Evolutionary conservation across 148 eudicot species (phyloP).

Genomic region (Selenicereus undatus): DNA sequence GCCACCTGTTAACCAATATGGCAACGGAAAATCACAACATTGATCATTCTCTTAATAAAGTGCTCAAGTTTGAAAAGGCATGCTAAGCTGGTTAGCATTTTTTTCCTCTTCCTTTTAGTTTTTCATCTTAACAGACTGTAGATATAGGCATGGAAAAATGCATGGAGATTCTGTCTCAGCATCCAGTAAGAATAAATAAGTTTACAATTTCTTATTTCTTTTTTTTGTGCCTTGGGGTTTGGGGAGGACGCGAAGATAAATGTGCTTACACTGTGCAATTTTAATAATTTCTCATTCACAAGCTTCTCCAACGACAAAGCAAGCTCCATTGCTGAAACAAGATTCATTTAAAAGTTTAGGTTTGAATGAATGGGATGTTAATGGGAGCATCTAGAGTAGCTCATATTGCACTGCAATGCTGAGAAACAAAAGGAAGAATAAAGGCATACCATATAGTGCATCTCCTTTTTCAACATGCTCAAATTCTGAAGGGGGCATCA

Average conservation of each 20-base stretch:
- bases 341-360: conserved; percentile 4
- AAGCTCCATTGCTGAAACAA: conserved; percentile 81
- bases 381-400: not conserved
- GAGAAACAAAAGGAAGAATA: not conserved
- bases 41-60: not conserved
- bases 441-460: conserved; percentile 62
- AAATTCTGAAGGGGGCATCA: conserved; percentile 61
- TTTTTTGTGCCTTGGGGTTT: no score
- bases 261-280: conserved; percentile 51
- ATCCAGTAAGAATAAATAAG: no score
- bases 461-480: conserved; percentile 80
- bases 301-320: conserved; percentile 83
- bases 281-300: conserved; percentile 62
- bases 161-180: no score
- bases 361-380: not conserved
- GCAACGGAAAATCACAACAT: not conserved
- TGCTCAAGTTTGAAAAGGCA: not conserved
- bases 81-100: not conserved
- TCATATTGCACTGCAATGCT: not conserved
- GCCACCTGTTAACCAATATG: conserved; percentile 47
- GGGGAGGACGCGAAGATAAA: not conserved
- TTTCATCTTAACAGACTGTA: not conserved
- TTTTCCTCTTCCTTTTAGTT: not conserved
- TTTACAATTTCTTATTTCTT: no score
- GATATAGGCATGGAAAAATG: not conserved